Evolutionary conservation across 2,329 filamentous ascomycete genomes (phyloP), one percentile per base, ranked within the genome.

Genomic region (Paracorniculantispora psalliotae): DNA sequence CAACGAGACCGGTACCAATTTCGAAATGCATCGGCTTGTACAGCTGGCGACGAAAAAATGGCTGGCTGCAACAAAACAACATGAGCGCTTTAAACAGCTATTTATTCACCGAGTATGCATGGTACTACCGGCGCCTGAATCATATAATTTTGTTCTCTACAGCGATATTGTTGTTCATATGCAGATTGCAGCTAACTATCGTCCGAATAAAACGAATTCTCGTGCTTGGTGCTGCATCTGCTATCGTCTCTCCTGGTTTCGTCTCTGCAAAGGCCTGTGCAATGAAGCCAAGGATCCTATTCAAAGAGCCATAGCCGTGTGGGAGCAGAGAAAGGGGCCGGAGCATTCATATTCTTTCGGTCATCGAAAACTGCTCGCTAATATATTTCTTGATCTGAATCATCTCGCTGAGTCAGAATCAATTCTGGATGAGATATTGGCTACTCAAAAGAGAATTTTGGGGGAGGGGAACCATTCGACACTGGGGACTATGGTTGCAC

Each of bases 21-120:
- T 74, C 52, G 70, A 75, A 60, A 79, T 79, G 74, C 76, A 79
- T 63, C 46, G 61, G 8, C 67, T 79, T 3, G 76, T 78, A 21
- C 59, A 61, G 28, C 25, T 61, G 23, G 47, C 71, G 26, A 74
- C 66, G 9, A 67, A 66, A 56, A 66, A 59, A 41, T 76, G 72
- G 73, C 65, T 75, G 3, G 10, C 15, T 17, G 28, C 9, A 1
- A 21, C 43, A 8, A 41, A 49, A 13, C 9, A 21, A 28, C 26
- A 57, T 13, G 43, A 57, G 12, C 5, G 23, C 4, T 43, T 57
- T 17, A 50, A 19, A 23, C 35, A 43, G 33, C 21, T 33, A 2
- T 54, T 54, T n/a, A 54, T 54, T 13, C 13, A 23, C 3, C 48
- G 48, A 17, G 1, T 51, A 13, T 5, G 7, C 33, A 5, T 37